Percentiles rank a stretch among this genome's conserved stretches.
Evolutionary conservation across 179 eudicot species (phyloP).

Genomic region (Silene noctiflora): DNA sequence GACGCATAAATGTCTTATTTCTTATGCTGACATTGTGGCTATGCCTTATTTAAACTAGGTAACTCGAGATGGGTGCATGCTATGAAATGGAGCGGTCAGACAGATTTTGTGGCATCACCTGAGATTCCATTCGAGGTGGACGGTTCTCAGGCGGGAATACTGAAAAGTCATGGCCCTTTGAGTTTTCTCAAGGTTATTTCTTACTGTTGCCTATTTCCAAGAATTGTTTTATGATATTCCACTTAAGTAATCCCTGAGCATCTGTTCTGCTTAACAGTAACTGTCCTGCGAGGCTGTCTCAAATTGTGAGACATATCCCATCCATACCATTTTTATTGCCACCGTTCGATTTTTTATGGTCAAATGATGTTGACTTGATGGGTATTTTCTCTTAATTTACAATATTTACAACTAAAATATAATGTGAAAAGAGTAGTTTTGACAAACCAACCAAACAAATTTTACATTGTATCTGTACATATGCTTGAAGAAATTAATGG

Average conservation of each 20-base stretch:
- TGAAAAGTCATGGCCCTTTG: constrained; percentile 55
- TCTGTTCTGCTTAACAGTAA: background rate
- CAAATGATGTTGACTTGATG: background rate
- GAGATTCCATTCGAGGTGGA: constrained; percentile 53
- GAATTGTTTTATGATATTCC: background rate
- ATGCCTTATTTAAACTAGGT: constrained; percentile 31
- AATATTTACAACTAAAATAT: background rate
- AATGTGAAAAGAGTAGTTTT: background rate
- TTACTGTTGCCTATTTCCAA: background rate
- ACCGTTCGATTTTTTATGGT: background rate
- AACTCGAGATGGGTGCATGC: constrained; percentile 67
- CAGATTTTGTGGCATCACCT: constrained; percentile 42
- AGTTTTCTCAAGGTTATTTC: constrained; percentile 56
- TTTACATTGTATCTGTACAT: background rate
- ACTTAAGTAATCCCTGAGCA: background rate
- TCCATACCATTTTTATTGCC: background rate
- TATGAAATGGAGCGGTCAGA: constrained; percentile 61
- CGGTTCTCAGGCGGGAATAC: constrained; percentile 42
- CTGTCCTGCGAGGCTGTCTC: background rate
- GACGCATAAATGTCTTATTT: background rate
- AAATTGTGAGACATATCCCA: background rate
- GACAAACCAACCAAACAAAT: no score
- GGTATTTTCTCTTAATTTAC: background rate
- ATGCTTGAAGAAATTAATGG: no score
- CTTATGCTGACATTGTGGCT: background rate